phyloP scores from a whole-genome alignment of 2,329 filamentous ascomycete genomes.

The Myriosclerotinia curreyana region DNA sequence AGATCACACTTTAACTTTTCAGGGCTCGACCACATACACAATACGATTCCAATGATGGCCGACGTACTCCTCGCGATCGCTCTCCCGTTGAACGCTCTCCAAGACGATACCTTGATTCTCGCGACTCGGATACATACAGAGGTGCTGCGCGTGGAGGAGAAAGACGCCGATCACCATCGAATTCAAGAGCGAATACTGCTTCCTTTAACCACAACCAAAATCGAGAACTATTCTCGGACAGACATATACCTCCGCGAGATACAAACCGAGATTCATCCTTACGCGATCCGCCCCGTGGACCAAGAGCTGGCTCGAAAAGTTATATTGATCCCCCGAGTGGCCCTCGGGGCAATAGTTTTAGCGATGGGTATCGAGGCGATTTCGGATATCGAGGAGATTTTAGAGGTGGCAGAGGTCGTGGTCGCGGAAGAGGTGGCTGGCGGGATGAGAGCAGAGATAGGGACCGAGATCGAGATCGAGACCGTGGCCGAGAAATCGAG shows the following conservation, averaged over 20 bases:
- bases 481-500: constrained; percentile 50
- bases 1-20: neutral
- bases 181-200: constrained; percentile 38
- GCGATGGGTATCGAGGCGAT: constrained; percentile 58
- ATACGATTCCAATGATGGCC: constrained; percentile 42
- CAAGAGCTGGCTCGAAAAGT: constrained; percentile 59
- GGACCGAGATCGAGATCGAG: constrained; percentile 60
- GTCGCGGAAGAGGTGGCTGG: constrained; percentile 36
- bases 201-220: constrained; percentile 17
- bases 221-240: constrained; percentile 19
- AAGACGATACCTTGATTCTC: constrained; percentile 20
- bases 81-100: constrained; percentile 22
- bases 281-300: constrained; percentile 75
- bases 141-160: constrained; percentile 35
- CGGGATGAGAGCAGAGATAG: constrained; percentile 58
- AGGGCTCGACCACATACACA: constrained; percentile 20
- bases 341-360: constrained; percentile 64
- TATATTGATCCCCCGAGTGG: constrained; percentile 59
- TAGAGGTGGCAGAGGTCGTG: constrained; percentile 55
- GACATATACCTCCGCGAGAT: constrained; percentile 27
- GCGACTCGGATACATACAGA: constrained; percentile 30
- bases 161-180: constrained; percentile 47
- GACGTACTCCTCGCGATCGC: constrained; percentile 43
- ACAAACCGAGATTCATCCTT: constrained; percentile 42
- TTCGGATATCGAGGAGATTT: constrained; percentile 51